Evolutionary conservation across 768 basidiomycete genomes (phyloP), one percentile per base, ranked within the genome.

Genomic region (Roridomyces roridus): DNA sequence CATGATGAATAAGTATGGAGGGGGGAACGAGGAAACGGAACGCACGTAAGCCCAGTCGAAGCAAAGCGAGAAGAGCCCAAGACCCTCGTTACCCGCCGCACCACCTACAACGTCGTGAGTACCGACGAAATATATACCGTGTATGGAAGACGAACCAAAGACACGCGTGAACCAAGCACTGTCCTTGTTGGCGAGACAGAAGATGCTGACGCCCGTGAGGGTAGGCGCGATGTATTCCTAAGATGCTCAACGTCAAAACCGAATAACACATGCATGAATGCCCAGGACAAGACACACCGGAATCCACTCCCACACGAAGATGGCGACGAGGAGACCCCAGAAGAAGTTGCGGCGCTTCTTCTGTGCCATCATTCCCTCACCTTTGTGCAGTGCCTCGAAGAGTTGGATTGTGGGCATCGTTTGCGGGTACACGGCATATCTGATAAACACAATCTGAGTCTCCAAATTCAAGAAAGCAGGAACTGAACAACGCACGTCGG

Each of bases 1-100:
- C 67, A 54, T 42, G 37, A 60, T 14, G 57, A 54, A 48, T 64
- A 55, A 59, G 63, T 64, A n/a, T n/a, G n/a, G n/a, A n/a, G n/a
- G n/a, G n/a, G n/a, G n/a, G n/a, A n/a, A n/a, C n/a, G n/a, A n/a
- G n/a, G n/a, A n/a, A n/a, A 66, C 58, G 34, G 51, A 21, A 70
- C 73, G 59, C 39, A 78, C 75, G 39, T 80, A 74, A 26, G 80
- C 81, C 84, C 85, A 85, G 64, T 86, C 85, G 21, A 86, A 72
- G 53, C 73, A 83, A 39, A 85, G 60, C 1, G 83, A 77, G 41
- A 85, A 76, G 31, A 82, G 68, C 15, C 82, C 84, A 18, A 85
- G 72, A 20, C 83, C 83, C 66, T 84, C 82, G 51, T 85, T 83
- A 42, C 74, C 83, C 12, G 80, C 77, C 20, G 74, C 78, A 10